Percentiles rank a stretch among this genome's conserved stretches.
Evolutionary conservation across 2,329 filamentous ascomycete genomes (phyloP).

Genomic region (Ophiostoma novo-ulmi): DNA sequence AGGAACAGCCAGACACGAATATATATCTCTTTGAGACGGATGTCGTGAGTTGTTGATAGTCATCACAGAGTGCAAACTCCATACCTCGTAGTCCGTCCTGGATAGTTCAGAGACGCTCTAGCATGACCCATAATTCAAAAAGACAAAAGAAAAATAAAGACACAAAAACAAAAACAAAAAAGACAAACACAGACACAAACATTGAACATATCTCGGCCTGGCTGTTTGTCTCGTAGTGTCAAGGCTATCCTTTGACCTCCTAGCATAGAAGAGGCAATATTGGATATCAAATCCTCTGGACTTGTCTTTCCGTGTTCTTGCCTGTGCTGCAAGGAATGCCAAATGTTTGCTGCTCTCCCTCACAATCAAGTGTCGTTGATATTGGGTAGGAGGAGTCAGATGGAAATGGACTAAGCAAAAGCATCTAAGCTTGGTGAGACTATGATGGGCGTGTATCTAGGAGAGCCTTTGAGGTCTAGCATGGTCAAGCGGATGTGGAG

Average conservation of each 20-base stretch:
- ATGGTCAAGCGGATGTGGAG: background rate
- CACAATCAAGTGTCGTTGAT: background rate
- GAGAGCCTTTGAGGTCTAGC: background rate
- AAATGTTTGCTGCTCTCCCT: background rate
- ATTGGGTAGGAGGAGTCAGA: too few species aligned
- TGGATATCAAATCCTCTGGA: background rate
- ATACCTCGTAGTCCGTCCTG: background rate
- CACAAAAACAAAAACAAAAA: background rate
- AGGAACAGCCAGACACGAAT: constrained; percentile 17
- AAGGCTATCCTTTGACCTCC: background rate
- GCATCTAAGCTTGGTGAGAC: background rate
- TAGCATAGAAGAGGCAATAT: background rate
- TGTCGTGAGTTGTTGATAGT: background rate
- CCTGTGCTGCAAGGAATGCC: background rate
- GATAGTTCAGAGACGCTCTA: background rate
- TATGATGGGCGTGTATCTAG: background rate
- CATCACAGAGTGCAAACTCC: background rate
- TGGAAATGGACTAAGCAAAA: background rate
- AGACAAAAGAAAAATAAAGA: background rate
- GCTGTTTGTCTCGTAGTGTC: background rate
- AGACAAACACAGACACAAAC: background rate
- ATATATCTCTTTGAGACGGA: constrained; percentile 19
- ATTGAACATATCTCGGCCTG: constrained; percentile 9
- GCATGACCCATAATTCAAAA: background rate
- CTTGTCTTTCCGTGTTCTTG: background rate